Evolutionary conservation across 2,329 filamentous ascomycete genomes (phyloP), one percentile per base, ranked within the genome.

Genomic region (Microcyclospora tardicrescens): DNA sequence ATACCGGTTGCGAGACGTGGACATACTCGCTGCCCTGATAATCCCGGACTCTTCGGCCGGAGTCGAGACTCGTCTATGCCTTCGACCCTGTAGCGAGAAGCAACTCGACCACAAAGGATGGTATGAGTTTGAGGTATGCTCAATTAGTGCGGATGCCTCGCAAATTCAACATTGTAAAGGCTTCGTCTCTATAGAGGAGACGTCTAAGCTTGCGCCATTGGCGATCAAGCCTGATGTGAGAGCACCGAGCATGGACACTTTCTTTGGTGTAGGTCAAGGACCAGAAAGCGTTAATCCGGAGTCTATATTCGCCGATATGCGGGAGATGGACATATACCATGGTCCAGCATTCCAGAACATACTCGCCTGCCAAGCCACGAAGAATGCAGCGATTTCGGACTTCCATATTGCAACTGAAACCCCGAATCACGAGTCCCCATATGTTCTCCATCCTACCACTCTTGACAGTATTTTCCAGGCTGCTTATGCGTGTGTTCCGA

Each of bases 11-110:
- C 58, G 52, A 8, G 48, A 67, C 34, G 62, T 75, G 51, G 55
- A 51, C 4, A 68, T 75, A 32, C 57, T 62, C 35, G 68, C 66
- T 39, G 69, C 72, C 2, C 65, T 76, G 58, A 58, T 75, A 4
- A 58, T 75, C 8, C 68, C 69, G 3, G 55, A 58, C 27, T 65
- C 59, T 1, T 38, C 53, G 4, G 63, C 67, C 39, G 71, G 71
- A 0, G 54, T 75, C 0, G 71, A 77, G 47, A 63, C 67, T 43
- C 62, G 63, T 4, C 54, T 74, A 36, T 28, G 5, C 4, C 12
- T 32, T 4, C 4, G 30, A 5, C 34, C 14, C 10, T 34, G 15
- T n/a, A n/a, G 10, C 3, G 32, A 34, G 8, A 11, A 6, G 6
- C 10, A 16, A 10, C 14, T 34, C 19, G 32, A 34, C 14, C 12